Evolutionary conservation across 805 yeast genomes (phyloP), one percentile per base, ranked within the genome.

Genomic region (Millerozyma miso): DNA sequence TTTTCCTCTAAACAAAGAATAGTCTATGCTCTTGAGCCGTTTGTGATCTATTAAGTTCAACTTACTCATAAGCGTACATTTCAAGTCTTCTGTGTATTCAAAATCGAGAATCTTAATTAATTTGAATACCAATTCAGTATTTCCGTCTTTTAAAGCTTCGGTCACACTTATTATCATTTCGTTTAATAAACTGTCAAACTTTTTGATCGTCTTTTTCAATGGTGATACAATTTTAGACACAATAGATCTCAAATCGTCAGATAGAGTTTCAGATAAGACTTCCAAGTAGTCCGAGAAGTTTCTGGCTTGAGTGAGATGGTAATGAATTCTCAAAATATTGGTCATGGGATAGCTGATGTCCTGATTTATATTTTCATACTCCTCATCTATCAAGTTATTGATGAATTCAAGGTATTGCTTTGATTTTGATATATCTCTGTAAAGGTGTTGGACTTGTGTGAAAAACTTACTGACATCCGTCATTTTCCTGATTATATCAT

Each of bases 11-110:
- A 48, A 63, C 13, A 48, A 51, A 5, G 63, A 46, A 47, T 68
- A 69, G 46, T 64, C 48, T 12, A 55, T 39, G 7, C 56, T 55
- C 31, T 44, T 50, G 16, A 47, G 35, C 33, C 51, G 47, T 4
- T 45, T 26, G 3, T 40, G 43, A 15, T 53, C 52, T 3, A 48
- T 34, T 20, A 69, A 51, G 19, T 58, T 54, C 43, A 66, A 55
- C 38, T 61, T 62, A 40, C 52, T 42, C 46, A 42, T 74, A 66
- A 63, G 55, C 35, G 41, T 46, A 38, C 48, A 53, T 51, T 82
- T 80, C 46, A 81, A 60, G 55, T 93, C 99, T 55, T 87, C 88
- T 20, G 76, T 70, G 50, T 85, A 87, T 61, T 93, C 99, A 49
- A 69, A 73, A 49, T 89, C 95, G 35, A 93, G 71, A 14, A 93